A percentile compares a stretch with the other conserved stretches of the same genome.
phyloP scores from a whole-genome alignment of 2,329 filamentous ascomycete genomes.

The Colletotrichum gloeosporioides region DNA sequence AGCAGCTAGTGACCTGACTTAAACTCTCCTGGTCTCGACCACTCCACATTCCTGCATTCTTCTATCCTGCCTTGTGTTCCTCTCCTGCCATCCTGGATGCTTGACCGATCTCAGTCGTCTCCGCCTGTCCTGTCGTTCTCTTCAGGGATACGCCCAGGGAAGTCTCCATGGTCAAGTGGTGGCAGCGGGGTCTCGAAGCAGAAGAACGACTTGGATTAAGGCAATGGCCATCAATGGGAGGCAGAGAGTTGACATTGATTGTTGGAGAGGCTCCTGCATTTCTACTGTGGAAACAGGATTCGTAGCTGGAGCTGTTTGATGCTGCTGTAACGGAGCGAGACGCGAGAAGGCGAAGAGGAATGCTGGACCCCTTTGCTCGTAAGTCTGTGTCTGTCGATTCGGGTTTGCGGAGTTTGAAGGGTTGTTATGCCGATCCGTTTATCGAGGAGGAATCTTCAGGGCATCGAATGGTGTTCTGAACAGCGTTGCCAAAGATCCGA shows the following conservation, averaged over 20 bases:
- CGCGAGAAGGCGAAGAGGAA: background rate
- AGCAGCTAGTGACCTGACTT: background rate
- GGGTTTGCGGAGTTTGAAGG: background rate
- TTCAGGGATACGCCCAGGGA: background rate
- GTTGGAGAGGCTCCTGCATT: background rate
- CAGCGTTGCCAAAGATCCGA: background rate
- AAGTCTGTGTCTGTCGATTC: background rate
- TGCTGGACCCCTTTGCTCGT: background rate
- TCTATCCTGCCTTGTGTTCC: background rate
- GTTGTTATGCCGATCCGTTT: background rate
- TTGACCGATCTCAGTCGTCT: background rate
- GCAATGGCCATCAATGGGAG: background rate
- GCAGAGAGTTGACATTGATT: background rate
- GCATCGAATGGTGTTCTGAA: background rate
- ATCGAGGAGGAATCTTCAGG: background rate
- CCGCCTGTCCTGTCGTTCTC: background rate
- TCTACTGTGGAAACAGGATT: no score
- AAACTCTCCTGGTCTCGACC: background rate
- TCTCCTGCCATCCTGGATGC: background rate
- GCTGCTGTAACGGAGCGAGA: background rate
- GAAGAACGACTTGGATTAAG: background rate
- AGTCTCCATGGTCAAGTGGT: background rate
- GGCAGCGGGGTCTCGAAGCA: background rate
- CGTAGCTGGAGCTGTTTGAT: no score
- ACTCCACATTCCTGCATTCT: background rate